A percentile compares a stretch with the other conserved stretches of the same genome.
phyloP scores from a whole-genome alignment of 805 yeast species.

The Myxozyma nipponensis region DNA sequence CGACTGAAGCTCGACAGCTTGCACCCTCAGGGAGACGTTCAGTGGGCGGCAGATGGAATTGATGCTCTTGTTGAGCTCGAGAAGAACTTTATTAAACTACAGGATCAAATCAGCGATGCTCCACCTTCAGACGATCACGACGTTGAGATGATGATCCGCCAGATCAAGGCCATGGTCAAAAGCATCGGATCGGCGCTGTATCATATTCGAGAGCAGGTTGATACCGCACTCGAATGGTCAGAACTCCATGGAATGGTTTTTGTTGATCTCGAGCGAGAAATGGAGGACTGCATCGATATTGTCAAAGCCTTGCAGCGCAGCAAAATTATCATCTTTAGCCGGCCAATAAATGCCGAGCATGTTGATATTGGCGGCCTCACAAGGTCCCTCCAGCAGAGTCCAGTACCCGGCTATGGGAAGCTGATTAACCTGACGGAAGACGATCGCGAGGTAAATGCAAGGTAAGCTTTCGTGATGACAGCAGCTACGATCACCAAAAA shows the following conservation, averaged over 20 bases:
- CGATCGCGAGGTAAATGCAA: constrained; percentile 9
- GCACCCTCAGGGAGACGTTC: constrained; percentile 6
- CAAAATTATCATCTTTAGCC: background rate
- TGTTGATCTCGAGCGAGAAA: constrained; percentile 9
- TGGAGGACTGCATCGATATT: constrained; percentile 9
- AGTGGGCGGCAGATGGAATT: constrained; percentile 4
- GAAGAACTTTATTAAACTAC: background rate
- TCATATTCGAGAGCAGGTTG: constrained; percentile 14
- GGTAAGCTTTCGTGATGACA: constrained; percentile 6
- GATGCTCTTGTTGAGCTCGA: constrained; percentile 5
- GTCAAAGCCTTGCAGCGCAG: constrained; percentile 3
- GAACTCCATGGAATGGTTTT: constrained; percentile 15
- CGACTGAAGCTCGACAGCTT: constrained; percentile 5
- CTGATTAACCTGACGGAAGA: constrained; percentile 13
- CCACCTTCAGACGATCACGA: background rate
- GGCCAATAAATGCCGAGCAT: background rate
- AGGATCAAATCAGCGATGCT: constrained; percentile 1
- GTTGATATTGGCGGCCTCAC: constrained; percentile 7
- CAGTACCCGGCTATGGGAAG: constrained; percentile 19
- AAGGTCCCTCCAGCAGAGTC: constrained; percentile 19
- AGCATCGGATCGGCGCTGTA: constrained; percentile 2
- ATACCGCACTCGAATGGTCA: constrained; percentile 23
- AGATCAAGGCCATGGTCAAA: background rate
- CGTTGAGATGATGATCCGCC: background rate
- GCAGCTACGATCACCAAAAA: too few species aligned